These are phyloP conservation scores for Pseudonitzschia delicatissima DNA, from an alignment of 108 stramenopile genomes.

Conservation along the genomic window DNA sequence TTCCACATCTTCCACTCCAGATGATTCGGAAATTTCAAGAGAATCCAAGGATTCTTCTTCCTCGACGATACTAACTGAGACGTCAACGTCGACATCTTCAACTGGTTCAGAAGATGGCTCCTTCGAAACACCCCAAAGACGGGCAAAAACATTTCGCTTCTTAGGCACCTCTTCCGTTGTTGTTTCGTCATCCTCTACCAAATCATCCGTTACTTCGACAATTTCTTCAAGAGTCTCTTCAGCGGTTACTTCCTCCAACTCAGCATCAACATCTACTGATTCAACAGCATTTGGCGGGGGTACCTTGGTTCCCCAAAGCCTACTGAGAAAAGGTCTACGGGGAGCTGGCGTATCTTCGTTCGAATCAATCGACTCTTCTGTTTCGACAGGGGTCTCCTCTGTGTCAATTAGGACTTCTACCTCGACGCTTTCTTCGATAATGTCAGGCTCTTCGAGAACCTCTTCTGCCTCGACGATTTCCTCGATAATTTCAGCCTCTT, in stretches of 20 bases:
- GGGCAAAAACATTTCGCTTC: neutral
- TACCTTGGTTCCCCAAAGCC: neutral
- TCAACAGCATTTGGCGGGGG: neutral
- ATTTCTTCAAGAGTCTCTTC: slow-evolving; percentile 2
- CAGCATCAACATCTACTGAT: neutral
- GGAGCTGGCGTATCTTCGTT: neutral
- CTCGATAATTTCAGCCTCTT: neutral
- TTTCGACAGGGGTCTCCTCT: neutral
- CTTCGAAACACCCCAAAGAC: slow-evolving; percentile 1
- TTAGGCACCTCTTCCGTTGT: neutral
- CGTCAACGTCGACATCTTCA: slow-evolving; percentile 9
- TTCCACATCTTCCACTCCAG: neutral
- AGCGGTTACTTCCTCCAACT: neutral
- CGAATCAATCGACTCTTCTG: neutral
- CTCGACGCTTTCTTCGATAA: neutral
- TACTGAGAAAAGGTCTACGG: neutral
- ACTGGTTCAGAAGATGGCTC: neutral
- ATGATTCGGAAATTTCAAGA: slow-evolving; percentile 9
- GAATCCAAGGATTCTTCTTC: neutral
- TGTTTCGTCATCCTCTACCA: neutral
- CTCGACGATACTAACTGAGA: neutral
- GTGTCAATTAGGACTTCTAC: neutral
- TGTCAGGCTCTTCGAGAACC: neutral
- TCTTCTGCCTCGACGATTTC: neutral
- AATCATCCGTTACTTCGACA: neutral